Percentiles rank a stretch among this genome's conserved stretches.
phyloP scores from a whole-genome alignment of 208 protist genomes.

The Trypanosoma lewisi region DNA sequence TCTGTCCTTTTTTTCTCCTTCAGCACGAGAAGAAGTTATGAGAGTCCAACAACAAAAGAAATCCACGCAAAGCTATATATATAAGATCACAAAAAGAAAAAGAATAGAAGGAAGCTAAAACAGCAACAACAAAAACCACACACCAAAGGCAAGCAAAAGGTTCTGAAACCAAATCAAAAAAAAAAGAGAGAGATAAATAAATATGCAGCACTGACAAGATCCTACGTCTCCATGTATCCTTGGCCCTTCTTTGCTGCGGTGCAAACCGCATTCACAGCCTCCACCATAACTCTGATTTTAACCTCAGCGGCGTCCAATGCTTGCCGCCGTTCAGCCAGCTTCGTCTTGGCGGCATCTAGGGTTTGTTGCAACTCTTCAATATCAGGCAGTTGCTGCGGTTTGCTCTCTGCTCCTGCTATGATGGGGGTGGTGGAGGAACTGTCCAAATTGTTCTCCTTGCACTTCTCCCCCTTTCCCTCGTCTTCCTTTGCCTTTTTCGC shows the following conservation, averaged over 20 bases:
- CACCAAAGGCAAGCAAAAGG: too few relatives aligned
- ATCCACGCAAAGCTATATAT: too few relatives aligned
- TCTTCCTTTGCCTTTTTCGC: slow-evolving; percentile 13
- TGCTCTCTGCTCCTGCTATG: neutral
- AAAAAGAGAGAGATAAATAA: slow-evolving; percentile 16
- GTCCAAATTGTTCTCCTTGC: neutral
- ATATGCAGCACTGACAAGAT: neutral
- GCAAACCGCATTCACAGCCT: neutral
- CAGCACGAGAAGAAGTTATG: too few relatives aligned
- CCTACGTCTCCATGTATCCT: neutral
- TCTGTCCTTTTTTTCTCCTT: neutral
- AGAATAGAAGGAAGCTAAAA: neutral
- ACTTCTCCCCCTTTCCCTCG: neutral
- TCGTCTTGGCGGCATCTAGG: neutral
- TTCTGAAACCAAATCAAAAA: slow-evolving; percentile 15
- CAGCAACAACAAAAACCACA: neutral
- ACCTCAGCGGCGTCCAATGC: slow-evolving; percentile 9
- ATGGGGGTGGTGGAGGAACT: neutral
- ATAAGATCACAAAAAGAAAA: neutral
- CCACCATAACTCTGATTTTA: slow-evolving; percentile 7
- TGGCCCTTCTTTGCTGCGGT: neutral
- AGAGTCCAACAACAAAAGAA: too few relatives aligned
- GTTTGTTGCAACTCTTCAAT: slow-evolving; percentile 1
- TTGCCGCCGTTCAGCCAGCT: slow-evolving; percentile 8
- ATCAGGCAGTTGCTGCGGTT: neutral